These are phyloP conservation scores for Vachellia collinsii DNA, from an alignment of 306 rosid genomes.

Conservation along the genomic window DNA sequence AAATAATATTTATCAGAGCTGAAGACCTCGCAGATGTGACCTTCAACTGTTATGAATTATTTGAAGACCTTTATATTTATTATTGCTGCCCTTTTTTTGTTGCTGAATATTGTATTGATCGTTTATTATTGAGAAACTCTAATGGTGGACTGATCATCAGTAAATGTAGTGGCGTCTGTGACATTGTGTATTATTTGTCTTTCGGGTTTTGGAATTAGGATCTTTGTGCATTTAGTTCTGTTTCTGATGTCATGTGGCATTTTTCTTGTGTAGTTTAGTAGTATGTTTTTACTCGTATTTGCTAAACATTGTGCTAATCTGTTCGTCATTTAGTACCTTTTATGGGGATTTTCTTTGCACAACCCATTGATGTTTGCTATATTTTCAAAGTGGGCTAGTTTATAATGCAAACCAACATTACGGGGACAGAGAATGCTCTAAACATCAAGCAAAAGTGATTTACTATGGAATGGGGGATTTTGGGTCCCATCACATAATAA, in stretches of 20 bases:
- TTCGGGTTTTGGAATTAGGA: not conserved
- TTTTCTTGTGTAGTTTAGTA: conserved; percentile 24
- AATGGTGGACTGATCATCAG: not conserved
- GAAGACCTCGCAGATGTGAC: not conserved
- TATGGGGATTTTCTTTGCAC: no score
- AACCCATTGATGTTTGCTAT: no score
- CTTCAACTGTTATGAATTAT: not conserved
- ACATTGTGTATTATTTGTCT: not conserved
- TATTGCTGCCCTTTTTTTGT: not conserved
- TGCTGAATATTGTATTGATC: not conserved
- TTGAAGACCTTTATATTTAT: not conserved
- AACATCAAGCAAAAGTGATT: no score
- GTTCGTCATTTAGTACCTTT: no score
- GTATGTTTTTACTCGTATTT: not conserved
- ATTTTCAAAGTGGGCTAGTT: no score
- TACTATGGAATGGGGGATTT: no score
- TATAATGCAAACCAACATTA: no score
- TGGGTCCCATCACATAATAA: no score
- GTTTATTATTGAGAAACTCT: not conserved
- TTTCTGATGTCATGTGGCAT: conserved; percentile 17
- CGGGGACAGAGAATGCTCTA: no score
- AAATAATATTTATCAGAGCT: not conserved
- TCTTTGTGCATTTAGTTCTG: conserved; percentile 4
- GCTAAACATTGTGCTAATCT: no score
- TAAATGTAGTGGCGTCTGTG: not conserved